Base-by-base conservation (phyloP, 345 rosid species). In the Cardamine resedifolia region DNA sequence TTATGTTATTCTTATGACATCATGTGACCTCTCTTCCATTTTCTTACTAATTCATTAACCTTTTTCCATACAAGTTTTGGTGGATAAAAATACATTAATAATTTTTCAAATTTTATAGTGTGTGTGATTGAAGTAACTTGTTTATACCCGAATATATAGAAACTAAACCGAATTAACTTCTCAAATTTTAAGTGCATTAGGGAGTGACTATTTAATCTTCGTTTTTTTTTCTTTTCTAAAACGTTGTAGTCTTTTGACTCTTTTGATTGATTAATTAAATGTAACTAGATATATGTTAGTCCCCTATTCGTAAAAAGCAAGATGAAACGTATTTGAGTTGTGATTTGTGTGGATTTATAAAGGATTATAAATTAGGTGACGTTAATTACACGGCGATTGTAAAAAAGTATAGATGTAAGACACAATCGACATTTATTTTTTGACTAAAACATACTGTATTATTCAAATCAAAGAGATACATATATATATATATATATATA, bases 1-100 rank as follows among this genome's bases (percentile, higher is more conserved):
- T 69, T 68, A 75, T 69, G 74, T 68, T 53, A 62, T 62, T 75
- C 79, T 44, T 76, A 44, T 53, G 59, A 69, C 44, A 76, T 34
- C 79, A 76, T 69, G 79, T 69, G 79, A 69, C 75, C n/a, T 60
- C 56, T 59, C 33, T 59, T 59, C 57, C 62, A 49, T 4, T 30
- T 45, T 9, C 10, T 56, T 45, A 47, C 34, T 27, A 14, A 52
- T 63, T 53, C 34, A 45, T 28, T 21, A n/a, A 20, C 56, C 10
- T 50, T 72, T 58, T 36, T 14, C 45, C 44, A 20, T 39, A 7
- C 1, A 58, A 19, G 1, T 4, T 47, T 66, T 66, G 34, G n/a
- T 58, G 24, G 20, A 30, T 58, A 10, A 24, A 65, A 24, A 36
- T 27, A 59, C 31, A 36, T n/a, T n/a, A 44, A 16, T n/a, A 34